Conservation (phyloP, 805 yeast species). For the Candida krabiensis region DNA sequence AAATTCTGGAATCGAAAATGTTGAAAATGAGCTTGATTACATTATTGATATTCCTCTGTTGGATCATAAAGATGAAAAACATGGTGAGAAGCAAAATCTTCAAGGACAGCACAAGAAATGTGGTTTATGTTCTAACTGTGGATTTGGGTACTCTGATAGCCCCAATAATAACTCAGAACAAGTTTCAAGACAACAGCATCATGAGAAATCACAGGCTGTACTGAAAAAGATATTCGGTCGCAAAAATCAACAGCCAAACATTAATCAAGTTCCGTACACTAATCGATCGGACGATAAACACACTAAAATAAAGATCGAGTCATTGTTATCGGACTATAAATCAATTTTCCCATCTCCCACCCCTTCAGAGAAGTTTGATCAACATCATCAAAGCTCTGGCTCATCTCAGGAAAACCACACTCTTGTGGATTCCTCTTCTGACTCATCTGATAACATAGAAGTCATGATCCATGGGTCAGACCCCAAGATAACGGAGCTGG, state of each 20-base stretch:
- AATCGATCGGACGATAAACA: conserved; percentile 2
- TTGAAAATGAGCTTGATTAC: conserved; percentile 30
- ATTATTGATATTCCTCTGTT: conserved; percentile 26
- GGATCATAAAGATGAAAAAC: conserved; percentile 5
- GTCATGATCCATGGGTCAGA: conserved; percentile 19
- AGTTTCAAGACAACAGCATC: background rate
- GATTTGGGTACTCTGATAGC: conserved; percentile 21
- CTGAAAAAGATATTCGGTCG: conserved; percentile 17
- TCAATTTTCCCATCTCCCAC: conserved; percentile 29
- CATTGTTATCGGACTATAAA: conserved; percentile 22
- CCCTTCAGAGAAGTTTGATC: conserved; percentile 4
- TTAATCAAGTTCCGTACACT: background rate
- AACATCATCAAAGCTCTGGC: background rate
- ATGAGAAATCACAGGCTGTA: conserved; percentile 8
- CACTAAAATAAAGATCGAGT: conserved; percentile 16
- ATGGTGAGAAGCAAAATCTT: background rate
- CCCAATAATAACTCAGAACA: background rate
- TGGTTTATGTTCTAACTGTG: conserved; percentile 29
- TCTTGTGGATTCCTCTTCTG: conserved; percentile 8
- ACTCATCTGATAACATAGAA: conserved; percentile 16
- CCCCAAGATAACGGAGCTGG: conserved; percentile 13
- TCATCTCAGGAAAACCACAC: conserved; percentile 1
- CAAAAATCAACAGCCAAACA: conserved; percentile 5
- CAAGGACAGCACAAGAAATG: conserved; percentile 20
- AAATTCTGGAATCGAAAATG: conserved; percentile 24